Percentiles rank a stretch among this genome's conserved stretches.
These are phyloP conservation scores for Tricholoma terreum DNA, from an alignment of 768 basidiomycete genomes.

Conservation along the genomic window DNA sequence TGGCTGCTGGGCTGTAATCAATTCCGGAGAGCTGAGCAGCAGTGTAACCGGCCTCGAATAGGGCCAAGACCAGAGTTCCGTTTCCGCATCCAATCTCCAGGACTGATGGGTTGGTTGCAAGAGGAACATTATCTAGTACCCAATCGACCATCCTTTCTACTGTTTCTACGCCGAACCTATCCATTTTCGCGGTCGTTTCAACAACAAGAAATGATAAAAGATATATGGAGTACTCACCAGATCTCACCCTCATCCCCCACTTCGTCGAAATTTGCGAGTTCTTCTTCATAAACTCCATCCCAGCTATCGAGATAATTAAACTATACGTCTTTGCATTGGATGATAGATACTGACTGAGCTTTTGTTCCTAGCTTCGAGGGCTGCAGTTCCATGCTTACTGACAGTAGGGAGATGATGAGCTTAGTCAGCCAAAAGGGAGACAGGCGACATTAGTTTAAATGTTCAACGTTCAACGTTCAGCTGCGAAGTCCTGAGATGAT, in stretches of 20 bases:
- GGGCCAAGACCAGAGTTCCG: slow-evolving; percentile 69
- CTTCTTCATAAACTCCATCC: slow-evolving; percentile 72
- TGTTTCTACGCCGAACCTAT: slow-evolving; percentile 77
- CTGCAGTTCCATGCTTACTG: slow-evolving; percentile 45
- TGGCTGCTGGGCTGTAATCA: slow-evolving; percentile 75
- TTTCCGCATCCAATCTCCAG: slow-evolving; percentile 84
- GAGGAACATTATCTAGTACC: slow-evolving; percentile 54
- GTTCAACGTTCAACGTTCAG: too few relatives aligned
- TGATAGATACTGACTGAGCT: slow-evolving; percentile 71
- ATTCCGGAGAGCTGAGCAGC: slow-evolving; percentile 54
- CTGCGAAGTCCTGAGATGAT: too few relatives aligned
- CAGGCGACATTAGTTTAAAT: too few relatives aligned
- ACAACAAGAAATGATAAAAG: not conserved
- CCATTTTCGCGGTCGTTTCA: not conserved
- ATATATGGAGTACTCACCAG: slow-evolving; percentile 48
- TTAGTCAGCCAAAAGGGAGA: slow-evolving; percentile 28
- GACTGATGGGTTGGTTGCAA: slow-evolving; percentile 43
- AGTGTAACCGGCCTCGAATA: slow-evolving; percentile 65
- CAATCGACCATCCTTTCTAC: slow-evolving; percentile 81
- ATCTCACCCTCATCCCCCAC: slow-evolving; percentile 83
- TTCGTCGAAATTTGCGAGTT: slow-evolving; percentile 70
- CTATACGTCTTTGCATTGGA: not conserved
- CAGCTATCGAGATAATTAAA: slow-evolving; percentile 46
- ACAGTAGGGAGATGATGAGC: slow-evolving; percentile 14
- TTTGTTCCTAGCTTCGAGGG: slow-evolving; percentile 80